Base-by-base conservation (phyloP, 2,329 filamentous ascomycete species). In the Colletotrichum lini region DNA sequence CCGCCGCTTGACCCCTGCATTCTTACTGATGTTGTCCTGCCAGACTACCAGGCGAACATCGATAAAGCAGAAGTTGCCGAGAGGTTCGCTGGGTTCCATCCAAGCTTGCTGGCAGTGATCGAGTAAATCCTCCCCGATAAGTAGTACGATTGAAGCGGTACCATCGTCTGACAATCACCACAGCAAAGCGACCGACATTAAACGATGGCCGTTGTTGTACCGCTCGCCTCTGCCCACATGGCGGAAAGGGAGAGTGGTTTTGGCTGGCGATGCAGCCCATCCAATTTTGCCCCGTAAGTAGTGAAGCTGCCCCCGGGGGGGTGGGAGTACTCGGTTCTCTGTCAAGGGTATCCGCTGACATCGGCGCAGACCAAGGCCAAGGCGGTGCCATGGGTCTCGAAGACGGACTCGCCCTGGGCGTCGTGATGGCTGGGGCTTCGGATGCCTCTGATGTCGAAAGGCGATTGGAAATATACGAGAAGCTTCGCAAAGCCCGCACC, bases 191-290 rank as follows among this genome's bases (percentile, higher is more conserved):
- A 78, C 74, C 8, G 77, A 82, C 4, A 76, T 80, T 9, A 80
- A 78, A 67, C 75, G 76, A 50, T 82, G 80, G 79, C 79, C 80
- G 4, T 66, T 83, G 4, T 75, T 81, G 3, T 82, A 80, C 58
- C 78, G 80, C 16, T 67, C 72, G 2, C 81, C 81, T 0, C 68
- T 82, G 2, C 67, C 77, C 1, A 78, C 72, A 2, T 83, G 80
- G 80, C 75, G 70, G n/a, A 79, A 77, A 42, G 79, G 75, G 1
- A 76, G 75, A 7, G 60, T 83, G 65, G 75, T 77, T 2, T 74
- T 83, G 8, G 76, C 77, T 8, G 82, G 82, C 2, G 82, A 83
- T 54, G 79, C 82, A 0, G 81, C 80, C 0, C 81, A 83, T 71
- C 80, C 81, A 0, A 82, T 82, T 76, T 75, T 83, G 4, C 81